Base-by-base conservation (phyloP, 2,329 filamentous ascomycete genomes). In the Aspergillus pseudoterreus region DNA sequence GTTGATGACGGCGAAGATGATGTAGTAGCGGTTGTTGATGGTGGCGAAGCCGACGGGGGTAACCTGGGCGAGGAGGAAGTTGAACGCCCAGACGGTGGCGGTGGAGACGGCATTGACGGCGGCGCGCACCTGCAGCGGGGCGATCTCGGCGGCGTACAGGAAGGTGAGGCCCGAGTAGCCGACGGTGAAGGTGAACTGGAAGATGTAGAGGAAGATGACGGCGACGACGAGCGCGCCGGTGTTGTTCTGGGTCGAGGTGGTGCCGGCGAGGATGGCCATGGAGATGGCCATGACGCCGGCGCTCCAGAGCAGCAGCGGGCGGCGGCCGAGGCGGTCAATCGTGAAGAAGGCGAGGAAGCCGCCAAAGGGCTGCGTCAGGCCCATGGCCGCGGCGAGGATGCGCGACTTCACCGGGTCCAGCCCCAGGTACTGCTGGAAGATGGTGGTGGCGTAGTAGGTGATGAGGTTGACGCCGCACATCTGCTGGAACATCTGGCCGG, bases 81-180 rank as follows among this genome's bases (percentile, higher is more conserved):
- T 71, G 57, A 71, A 68, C 2, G 60, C 57, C 72, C 71, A 74
- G 32, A 71, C 69, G 4, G 63, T 61, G 12, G 62, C 80, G 0
- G 80, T 83, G 0, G 77, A 79, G 38, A 84, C 78, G 32, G 77
- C 76, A 2, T 78, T 77, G 75, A 84, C 82, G 17, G 78, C 74
- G 1, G 81, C 63, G 6, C 65, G 62, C 14, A 67, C 47, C 50
- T 67, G 65, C 17, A 67, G 51, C 2, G 65, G 81, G 0, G 80
- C 79, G n/a, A 84, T 71, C 59, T 84, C 81, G 1, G 81, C 78
- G 51, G 79, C 81, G 66, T 84, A 84, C 19, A 84, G 70, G 27
- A 83, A 84, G 57, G 82, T 83, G 30, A 80, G 76, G 1, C 82
- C 81, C 0, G 82, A 71, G 68, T 82, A 83, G 0, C 81, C 82